Evolutionary conservation across 345 rosid genomes (phyloP).

Genomic region (Salix caprea): DNA sequence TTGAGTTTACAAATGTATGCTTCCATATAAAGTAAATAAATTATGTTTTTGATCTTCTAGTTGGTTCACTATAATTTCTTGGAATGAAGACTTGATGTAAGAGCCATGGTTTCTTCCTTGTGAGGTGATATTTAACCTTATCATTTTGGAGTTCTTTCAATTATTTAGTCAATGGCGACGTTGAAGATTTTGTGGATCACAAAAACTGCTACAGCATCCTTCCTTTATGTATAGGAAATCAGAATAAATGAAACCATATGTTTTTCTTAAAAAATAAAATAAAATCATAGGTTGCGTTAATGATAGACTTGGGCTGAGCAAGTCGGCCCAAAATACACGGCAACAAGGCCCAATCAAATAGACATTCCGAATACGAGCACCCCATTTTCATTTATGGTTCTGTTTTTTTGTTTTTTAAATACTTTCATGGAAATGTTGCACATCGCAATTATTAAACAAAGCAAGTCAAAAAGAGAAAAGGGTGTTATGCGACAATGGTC

Average conservation of each 20-base stretch:
- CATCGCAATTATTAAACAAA: no score
- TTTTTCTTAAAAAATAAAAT: no score
- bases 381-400: not conserved
- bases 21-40: not conserved
- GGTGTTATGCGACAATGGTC: not conserved
- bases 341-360: not conserved
- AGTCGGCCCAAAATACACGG: not conserved
- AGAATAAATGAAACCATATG: not conserved
- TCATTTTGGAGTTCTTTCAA: not conserved
- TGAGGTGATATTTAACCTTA: not conserved
- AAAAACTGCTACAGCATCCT: not conserved
- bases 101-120: not conserved
- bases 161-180: not conserved
- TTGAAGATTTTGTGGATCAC: not conserved
- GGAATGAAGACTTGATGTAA: not conserved
- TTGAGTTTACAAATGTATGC: no score
- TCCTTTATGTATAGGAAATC: not conserved
- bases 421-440: not conserved
- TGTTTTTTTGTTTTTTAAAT: not conserved
- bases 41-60: not conserved
- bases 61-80: not conserved
- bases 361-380: not conserved
- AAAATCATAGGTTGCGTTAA: not conserved
- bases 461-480: not conserved
- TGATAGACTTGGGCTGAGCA: not conserved